phyloP scores from a whole-genome alignment of 768 basidiomycete species.

The Rhizopogon vesiculosus region DNA sequence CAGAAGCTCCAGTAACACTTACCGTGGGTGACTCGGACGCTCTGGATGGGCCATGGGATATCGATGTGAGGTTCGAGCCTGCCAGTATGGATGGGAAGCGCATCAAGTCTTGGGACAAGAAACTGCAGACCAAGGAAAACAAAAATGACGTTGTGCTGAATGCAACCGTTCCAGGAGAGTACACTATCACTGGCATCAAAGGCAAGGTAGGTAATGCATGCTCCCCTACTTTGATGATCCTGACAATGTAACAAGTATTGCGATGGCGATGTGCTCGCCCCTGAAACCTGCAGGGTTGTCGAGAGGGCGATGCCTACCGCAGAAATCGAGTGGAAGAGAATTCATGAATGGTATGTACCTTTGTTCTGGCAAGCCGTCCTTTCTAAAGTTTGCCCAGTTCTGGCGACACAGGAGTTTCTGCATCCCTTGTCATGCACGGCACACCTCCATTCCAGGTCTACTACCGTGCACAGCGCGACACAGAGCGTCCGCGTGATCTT shows the following conservation, averaged over 20 bases:
- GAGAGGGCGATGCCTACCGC: conserved; percentile 76
- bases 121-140: conserved; percentile 44
- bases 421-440: conserved; percentile 81
- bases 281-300: conserved; percentile 73
- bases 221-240: background rate
- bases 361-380: conserved; percentile 2
- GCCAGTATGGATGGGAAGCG: conserved; percentile 34
- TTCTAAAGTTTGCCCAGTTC: conserved; percentile 44
- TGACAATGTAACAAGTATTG: conserved; percentile 49
- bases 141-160: conserved; percentile 41
- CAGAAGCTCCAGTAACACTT: conserved; percentile 54
- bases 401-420: conserved; percentile 88
- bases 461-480: conserved; percentile 71
- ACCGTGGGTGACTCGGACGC: conserved; percentile 48
- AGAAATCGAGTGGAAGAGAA: conserved; percentile 83
- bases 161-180: conserved; percentile 69
- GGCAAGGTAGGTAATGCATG: conserved; percentile 48
- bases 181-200: conserved; percentile 61
- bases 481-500: conserved; percentile 55
- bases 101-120: conserved; percentile 60
- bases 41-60: conserved; percentile 66
- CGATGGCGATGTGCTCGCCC: conserved; percentile 77
- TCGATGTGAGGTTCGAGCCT: conserved; percentile 61
- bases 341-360: conserved; percentile 74
- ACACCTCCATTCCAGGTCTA: conserved; percentile 85